A percentile compares a stretch with the other conserved stretches of the same genome.
phyloP scores from a whole-genome alignment of 257 asterid genomes.

The Solanum chmielewskii region DNA sequence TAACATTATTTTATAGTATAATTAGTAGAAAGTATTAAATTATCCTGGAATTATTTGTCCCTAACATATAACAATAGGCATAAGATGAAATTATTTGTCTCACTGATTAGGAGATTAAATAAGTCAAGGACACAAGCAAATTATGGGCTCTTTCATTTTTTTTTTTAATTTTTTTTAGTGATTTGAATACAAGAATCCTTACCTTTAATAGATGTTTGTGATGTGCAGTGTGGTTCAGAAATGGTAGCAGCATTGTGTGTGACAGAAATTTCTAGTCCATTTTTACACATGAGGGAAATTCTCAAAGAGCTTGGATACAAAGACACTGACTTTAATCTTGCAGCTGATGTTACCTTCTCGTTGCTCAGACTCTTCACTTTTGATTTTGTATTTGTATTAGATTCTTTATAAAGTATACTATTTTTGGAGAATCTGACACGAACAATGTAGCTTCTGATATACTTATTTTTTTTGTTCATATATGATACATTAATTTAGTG shows the following conservation, averaged over 20 bases:
- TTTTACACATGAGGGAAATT: slow-evolving; percentile 72
- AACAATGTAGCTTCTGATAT: slow-evolving; percentile 5
- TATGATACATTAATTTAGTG: background rate
- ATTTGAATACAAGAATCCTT: background rate
- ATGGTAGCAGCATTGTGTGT: slow-evolving; percentile 74
- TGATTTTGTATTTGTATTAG: too few relatives aligned
- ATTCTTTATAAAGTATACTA: too few relatives aligned
- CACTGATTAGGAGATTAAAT: too few relatives aligned
- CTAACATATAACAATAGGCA: too few relatives aligned
- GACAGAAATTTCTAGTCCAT: slow-evolving; percentile 84
- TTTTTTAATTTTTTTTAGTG: too few relatives aligned
- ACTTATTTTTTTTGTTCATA: background rate
- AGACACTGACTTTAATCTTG: slow-evolving; percentile 61
- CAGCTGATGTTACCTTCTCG: slow-evolving; percentile 61
- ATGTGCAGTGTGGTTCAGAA: slow-evolving; percentile 72
- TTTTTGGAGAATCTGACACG: too few relatives aligned
- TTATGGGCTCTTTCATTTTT: background rate
- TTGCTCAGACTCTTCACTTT: background rate
- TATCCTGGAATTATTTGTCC: too few relatives aligned
- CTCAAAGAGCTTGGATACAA: slow-evolving; percentile 77
- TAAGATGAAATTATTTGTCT: too few relatives aligned
- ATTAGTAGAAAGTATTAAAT: too few relatives aligned
- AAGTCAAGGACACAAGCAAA: background rate
- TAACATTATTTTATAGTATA: too few relatives aligned
- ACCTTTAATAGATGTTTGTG: background rate